These are phyloP conservation scores for Camillea tinctor DNA, from an alignment of 2,329 filamentous ascomycete species.

Conservation along the genomic window DNA sequence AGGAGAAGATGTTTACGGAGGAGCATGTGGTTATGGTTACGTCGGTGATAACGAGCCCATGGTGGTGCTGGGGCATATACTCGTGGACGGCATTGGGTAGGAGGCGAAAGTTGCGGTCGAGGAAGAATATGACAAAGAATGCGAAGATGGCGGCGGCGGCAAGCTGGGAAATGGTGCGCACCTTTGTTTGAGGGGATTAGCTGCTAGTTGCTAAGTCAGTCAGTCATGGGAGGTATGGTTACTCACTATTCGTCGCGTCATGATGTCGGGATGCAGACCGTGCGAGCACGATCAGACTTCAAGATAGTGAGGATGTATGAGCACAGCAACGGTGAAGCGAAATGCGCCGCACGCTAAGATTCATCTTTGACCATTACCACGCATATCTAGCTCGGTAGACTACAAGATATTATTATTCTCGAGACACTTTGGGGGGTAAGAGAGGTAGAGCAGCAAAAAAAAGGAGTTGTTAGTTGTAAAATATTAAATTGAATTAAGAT, in stretches of 20 bases:
- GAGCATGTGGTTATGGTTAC: conserved; percentile 77
- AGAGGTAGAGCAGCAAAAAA: too few species aligned
- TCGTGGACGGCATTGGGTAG: conserved; percentile 83
- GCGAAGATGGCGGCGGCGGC: conserved; percentile 63
- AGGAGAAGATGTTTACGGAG: conserved; percentile 69
- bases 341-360: conserved; percentile 23
- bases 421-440: not conserved
- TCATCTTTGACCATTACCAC: conserved; percentile 26
- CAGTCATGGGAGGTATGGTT: not conserved
- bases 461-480: not conserved
- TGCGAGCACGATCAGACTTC: conserved; percentile 14
- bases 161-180: conserved; percentile 74
- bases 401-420: not conserved
- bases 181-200: conserved; percentile 36
- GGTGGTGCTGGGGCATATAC: conserved; percentile 81
- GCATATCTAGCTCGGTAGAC: conserved; percentile 13
- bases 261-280: conserved; percentile 25
- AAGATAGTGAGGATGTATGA: conserved; percentile 18
- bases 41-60: conserved; percentile 83
- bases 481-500: not conserved
- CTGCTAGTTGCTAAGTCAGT: not conserved
- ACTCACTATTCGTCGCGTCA: conserved; percentile 36
- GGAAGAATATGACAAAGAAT: conserved; percentile 71
- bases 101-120: conserved; percentile 86
- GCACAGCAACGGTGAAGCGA: conserved; percentile 23